Base-by-base conservation (phyloP, 768 basidiomycete species). In the Podaxis rugospora region DNA sequence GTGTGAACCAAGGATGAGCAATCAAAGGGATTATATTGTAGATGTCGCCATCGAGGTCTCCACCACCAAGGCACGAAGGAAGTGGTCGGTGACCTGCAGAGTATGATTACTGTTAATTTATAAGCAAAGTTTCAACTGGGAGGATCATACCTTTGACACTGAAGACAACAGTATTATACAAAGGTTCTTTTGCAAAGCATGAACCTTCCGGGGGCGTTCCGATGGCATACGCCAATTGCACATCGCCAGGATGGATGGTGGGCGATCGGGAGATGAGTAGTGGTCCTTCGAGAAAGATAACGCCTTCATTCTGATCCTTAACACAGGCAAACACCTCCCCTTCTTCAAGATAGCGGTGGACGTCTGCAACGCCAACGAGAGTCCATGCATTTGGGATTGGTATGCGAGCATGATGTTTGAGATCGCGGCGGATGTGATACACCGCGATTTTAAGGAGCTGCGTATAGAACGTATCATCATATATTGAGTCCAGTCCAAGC, bases 281-380 rank as follows among this genome's bases (percentile, higher is more conserved):
- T 1, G 69, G 75, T 0, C 89, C 88, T 62, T 82, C 72, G 1
- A 89, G 74, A 66, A 82, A 88, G 3, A 71, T 68, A 0, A 70
- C 63, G 13, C 59, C 60, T 16, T 76, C 75, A 27, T 82, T 74
- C 0, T 72, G 66, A 13, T 74, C 74, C 55, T 79, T 79, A 47
- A 86, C 72, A 63, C 83, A 87, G 1, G 80, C 85, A 66, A 88
- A 92, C 18, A 91, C 79, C 63, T 89, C 74, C 1, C 78, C 78
- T 58, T 80, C 79, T 36, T 75, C 35, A 4, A 90, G 76, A 60
- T 76, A 81, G 1, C 71, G 68, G 62, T 86, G 84, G 1, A 85
- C 76, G 67, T 92, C 89, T 0, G 87, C 87, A 5, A 90, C 82
- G 0, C 89, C 89, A 3, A 90, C 89, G 1, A 92, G 69, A 0